Conservation (phyloP, 2,329 filamentous ascomycete species). For the Fusarium subglutinans region DNA sequence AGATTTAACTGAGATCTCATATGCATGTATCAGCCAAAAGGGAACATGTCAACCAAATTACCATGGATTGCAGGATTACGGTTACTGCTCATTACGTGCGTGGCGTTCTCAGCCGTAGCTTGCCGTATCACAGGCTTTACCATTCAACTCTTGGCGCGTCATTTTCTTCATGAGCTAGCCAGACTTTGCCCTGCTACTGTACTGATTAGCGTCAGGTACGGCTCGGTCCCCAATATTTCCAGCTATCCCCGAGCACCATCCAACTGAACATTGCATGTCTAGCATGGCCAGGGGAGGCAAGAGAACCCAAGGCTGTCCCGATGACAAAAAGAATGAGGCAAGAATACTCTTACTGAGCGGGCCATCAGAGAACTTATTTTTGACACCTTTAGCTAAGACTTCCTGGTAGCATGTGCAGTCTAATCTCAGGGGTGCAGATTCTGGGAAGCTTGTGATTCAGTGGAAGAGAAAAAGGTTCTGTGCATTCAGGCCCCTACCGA, state of each 20-base stretch:
- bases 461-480: not conserved
- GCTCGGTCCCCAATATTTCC: not conserved
- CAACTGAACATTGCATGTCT: not conserved
- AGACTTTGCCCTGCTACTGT: not conserved
- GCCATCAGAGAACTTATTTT: not conserved
- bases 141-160: not conserved
- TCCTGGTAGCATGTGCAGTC: not conserved
- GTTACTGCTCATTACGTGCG: not conserved
- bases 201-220: slow-evolving; percentile 3
- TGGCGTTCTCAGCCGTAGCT: not conserved
- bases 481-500: not conserved
- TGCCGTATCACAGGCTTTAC: not conserved
- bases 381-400: not conserved
- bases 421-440: slow-evolving; percentile 1
- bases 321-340: not conserved
- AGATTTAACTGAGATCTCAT: not conserved
- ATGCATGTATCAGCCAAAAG: not conserved
- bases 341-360: rapidly evolving
- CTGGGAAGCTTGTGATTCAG: not conserved
- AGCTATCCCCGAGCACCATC: not conserved
- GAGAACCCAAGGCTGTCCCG: not conserved
- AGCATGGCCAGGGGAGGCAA: not conserved
- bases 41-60: not conserved
- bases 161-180: not conserved
- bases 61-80: not conserved